Evolutionary conservation across 352 stramenopile genomes (phyloP), one percentile per base, ranked within the genome.

Genomic region (Phytopythium delawarense): DNA sequence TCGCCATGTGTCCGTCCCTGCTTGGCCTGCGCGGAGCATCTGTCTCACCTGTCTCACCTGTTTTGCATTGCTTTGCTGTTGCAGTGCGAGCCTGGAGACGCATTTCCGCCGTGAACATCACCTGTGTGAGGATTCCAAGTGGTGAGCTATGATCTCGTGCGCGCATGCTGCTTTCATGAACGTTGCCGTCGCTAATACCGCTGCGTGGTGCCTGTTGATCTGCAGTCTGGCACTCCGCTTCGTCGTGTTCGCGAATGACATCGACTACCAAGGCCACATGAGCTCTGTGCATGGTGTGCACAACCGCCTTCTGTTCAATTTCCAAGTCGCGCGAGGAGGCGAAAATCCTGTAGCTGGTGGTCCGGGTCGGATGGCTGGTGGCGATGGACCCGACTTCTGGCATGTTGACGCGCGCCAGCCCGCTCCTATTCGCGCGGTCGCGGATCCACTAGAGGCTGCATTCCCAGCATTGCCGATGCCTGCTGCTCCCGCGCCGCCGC

Each of bases 241-340:
- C 57, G 79, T 95, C 5, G 89, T 96, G 35, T 97, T 97, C 58
- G 58, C 70, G 4, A 92, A 94, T 51, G 78, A 94, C 37, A 81
- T 97, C 37, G 89, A 97, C 59, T 92, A 94, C 60, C 80, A 94
- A 54, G 77, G 79, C 21, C 88, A 96, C 67, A 92, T 96, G 82
- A 78, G 84, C 54, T 78, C 77, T 25, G 74, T 84, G 34, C 88
- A 96, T 54, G 84, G 84, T 28, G 71, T 87, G 32, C 70, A 83
- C 57, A 91, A 91, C 40, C 82, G 81, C 4, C 69, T 92, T 35
- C 75, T 84, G 51, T 78, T 91, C 34, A 89, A 90, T 51, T 92
- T 92, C 55, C 80, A 88, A 62, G 81, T 92, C 12, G 80, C 78
- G 6, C 72, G 83, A 1, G 66, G 70, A 2, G 81, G 79, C 15